These are phyloP conservation scores for Stephanodiscus triporus DNA, from an alignment of 108 stramenopile genomes.

Conservation along the genomic window DNA sequence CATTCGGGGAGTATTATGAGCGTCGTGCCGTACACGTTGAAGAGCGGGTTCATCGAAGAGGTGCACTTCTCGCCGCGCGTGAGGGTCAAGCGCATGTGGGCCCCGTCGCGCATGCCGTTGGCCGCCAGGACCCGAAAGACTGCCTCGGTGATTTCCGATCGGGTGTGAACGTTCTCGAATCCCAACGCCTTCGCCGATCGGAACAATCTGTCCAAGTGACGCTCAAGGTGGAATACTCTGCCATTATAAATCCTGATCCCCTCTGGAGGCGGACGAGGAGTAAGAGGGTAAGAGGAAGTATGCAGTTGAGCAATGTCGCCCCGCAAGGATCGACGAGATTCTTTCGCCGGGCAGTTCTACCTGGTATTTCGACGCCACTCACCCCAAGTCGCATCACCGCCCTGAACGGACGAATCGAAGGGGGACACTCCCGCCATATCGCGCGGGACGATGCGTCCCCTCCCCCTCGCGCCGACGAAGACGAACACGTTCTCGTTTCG, in stretches of 20 bases:
- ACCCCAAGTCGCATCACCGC: conserved; percentile 80
- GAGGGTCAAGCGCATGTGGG: conserved; percentile 90
- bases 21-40: conserved; percentile 93
- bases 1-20: conserved; percentile 91
- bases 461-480: conserved; percentile 70
- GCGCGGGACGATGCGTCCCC: conserved; percentile 71
- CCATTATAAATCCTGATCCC: conserved; percentile 88
- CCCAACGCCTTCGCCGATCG: conserved; percentile 91
- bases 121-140: conserved; percentile 91
- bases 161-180: conserved; percentile 84
- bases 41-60: conserved; percentile 88
- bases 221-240: conserved; percentile 83
- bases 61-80: conserved; percentile 92
- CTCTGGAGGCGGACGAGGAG: conserved; percentile 35
- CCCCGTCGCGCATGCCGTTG: conserved; percentile 92
- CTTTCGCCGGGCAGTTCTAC: not conserved
- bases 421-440: conserved; percentile 74
- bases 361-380: not conserved
- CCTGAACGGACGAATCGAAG: conserved; percentile 93
- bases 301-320: not conserved
- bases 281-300: not conserved
- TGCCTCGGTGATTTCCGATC: conserved; percentile 80
- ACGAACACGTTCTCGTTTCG: conserved; percentile 87
- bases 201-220: conserved; percentile 85
- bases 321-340: not conserved